A percentile compares a stretch with the other conserved stretches of the same genome.
phyloP scores from a whole-genome alignment of 2,329 filamentous ascomycete species.

The Colletotrichum viniferum region DNA sequence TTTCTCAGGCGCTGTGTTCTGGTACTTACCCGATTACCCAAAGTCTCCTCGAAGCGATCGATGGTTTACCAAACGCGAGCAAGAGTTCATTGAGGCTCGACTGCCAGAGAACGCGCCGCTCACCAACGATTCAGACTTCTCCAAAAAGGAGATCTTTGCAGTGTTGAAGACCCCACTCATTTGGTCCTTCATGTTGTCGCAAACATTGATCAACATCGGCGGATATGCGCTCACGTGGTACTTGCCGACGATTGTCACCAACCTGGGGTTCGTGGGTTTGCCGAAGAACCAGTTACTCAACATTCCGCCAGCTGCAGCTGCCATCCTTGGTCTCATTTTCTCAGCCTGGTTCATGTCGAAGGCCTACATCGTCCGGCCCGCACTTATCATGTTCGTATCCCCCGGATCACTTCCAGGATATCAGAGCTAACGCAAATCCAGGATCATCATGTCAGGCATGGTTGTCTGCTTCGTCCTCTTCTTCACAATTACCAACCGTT shows the following conservation, averaged over 20 bases:
- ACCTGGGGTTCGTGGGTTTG: slow-evolving; percentile 43
- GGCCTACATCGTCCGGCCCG: slow-evolving; percentile 42
- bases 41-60: slow-evolving; percentile 38
- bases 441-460: slow-evolving; percentile 40
- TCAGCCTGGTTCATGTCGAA: slow-evolving; percentile 39
- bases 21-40: slow-evolving; percentile 48
- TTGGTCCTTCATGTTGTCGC: slow-evolving; percentile 27
- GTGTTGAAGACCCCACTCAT: slow-evolving; percentile 30
- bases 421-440: neutral
- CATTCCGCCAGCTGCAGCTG: slow-evolving; percentile 47
- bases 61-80: slow-evolving; percentile 42
- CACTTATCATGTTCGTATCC: slow-evolving; percentile 36
- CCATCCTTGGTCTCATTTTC: slow-evolving; percentile 41
- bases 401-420: neutral
- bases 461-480: slow-evolving; percentile 49
- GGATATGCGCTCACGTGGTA: slow-evolving; percentile 47
- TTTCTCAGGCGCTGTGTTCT: neutral
- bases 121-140: slow-evolving; percentile 40
- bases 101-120: slow-evolving; percentile 41
- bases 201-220: slow-evolving; percentile 42
- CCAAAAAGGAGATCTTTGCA: slow-evolving; percentile 35
- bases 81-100: slow-evolving; percentile 42
- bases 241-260: slow-evolving; percentile 44
- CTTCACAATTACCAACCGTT: slow-evolving; percentile 38
- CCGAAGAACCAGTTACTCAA: slow-evolving; percentile 49